Conservation (phyloP, 345 rosid species). For the Eucalyptus sideroxylon region DNA sequence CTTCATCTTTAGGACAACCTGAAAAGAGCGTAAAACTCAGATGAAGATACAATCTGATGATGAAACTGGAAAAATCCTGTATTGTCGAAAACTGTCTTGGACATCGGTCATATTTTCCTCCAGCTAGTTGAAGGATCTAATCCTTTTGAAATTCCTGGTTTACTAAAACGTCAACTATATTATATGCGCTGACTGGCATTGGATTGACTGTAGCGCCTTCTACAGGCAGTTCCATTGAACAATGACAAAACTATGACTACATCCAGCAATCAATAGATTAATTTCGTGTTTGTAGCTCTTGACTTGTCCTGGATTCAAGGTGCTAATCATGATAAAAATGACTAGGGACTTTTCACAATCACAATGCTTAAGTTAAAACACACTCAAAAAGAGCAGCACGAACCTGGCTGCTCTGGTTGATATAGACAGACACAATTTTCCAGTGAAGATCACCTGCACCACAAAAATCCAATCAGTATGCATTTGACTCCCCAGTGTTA, state of each 20-base stretch:
- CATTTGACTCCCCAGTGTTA: background rate
- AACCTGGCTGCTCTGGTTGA: slow-evolving; percentile 55
- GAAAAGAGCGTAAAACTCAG: background rate
- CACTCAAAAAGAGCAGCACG: background rate
- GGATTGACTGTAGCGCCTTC: background rate
- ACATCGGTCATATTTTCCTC: background rate
- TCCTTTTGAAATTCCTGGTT: background rate
- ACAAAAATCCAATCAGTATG: background rate
- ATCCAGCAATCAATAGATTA: background rate
- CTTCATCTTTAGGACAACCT: slow-evolving; percentile 85
- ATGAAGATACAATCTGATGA: background rate
- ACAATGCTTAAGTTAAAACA: background rate
- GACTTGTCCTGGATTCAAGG: background rate
- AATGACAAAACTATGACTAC: background rate
- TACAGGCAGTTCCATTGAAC: background rate
- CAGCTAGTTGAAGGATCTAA: background rate
- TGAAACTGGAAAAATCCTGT: background rate
- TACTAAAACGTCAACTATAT: background rate
- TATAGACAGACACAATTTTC: slow-evolving; percentile 81
- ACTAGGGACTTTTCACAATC: background rate
- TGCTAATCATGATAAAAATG: background rate
- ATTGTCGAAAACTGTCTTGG: background rate
- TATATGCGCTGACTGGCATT: background rate
- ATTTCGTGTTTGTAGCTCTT: background rate
- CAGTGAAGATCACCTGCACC: slow-evolving; percentile 88